Evolutionary conservation across 2,329 filamentous ascomycete species (phyloP).

Genomic region (Fusarium sp.): DNA sequence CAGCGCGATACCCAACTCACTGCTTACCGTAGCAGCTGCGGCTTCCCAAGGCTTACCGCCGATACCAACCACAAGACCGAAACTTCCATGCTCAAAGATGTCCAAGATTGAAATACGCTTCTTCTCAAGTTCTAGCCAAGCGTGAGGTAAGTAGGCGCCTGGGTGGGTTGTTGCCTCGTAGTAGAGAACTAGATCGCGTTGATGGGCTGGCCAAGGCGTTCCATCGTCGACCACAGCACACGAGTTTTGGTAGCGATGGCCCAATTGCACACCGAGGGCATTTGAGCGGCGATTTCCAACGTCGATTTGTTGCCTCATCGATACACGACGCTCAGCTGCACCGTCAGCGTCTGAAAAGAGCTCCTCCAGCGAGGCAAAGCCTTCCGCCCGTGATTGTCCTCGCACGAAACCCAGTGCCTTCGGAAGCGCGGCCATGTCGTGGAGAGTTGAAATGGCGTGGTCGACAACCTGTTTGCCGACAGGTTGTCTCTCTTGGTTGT

Average conservation of each 20-base stretch:
- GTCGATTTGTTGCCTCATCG: slow-evolving; percentile 1
- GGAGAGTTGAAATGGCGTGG: slow-evolving; percentile 67
- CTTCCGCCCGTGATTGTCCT: slow-evolving; percentile 18
- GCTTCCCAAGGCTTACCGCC: slow-evolving; percentile 65
- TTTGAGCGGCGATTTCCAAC: slow-evolving; percentile 19
- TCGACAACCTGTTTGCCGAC: slow-evolving; percentile 60
- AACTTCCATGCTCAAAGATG: slow-evolving; percentile 65
- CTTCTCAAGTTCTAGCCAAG: slow-evolving; percentile 64
- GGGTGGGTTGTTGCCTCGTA: slow-evolving; percentile 65
- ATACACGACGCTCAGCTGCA: slow-evolving; percentile 13
- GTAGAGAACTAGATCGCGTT: slow-evolving; percentile 54
- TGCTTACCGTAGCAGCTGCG: slow-evolving; percentile 55
- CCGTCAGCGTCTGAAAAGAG: slow-evolving; percentile 22
- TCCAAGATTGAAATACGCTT: slow-evolving; percentile 66
- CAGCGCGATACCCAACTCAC: slow-evolving; percentile 57
- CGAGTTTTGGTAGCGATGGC: slow-evolving; percentile 19
- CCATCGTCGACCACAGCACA: slow-evolving; percentile 50
- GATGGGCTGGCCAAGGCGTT: slow-evolving; percentile 13
- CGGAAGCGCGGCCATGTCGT: slow-evolving; percentile 61
- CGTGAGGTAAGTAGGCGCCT: slow-evolving; percentile 69
- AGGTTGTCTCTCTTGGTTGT: slow-evolving; percentile 59
- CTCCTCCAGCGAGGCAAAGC: slow-evolving; percentile 18
- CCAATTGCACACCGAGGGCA: slow-evolving; percentile 18
- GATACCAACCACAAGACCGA: slow-evolving; percentile 63
- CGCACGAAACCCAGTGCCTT: slow-evolving; percentile 55